Evolutionary conservation across 768 basidiomycete genomes (phyloP), one percentile per base, ranked within the genome.

Genomic region (Pisolithus marmoratus): DNA sequence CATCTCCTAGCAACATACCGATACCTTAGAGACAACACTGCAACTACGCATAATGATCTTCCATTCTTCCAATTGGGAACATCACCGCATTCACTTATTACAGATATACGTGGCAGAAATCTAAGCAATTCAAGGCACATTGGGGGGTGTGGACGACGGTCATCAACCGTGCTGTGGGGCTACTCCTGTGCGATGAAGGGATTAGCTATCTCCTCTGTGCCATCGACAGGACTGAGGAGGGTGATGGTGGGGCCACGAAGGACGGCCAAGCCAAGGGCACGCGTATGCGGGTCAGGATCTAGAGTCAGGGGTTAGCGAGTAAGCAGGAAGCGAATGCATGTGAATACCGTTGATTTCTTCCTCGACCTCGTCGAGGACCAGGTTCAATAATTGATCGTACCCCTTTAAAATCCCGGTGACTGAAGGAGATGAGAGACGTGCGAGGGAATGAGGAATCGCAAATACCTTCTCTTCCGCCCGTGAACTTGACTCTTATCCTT

Each of bases 161-260:
- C 3, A 34, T 34, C 34, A 34, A 15, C 9, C 8, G 8, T 17
- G 6, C 34, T 29, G 24, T 19, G 17, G 14, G 23, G 12, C 68
- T 49, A 85, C 61, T 90, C 88, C 63, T 85, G 84, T 4, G 79
- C 74, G 46, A 80, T 58, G 74, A 95, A 95, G 3, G 92, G 92
- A 68, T 95, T 94, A 14, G 86, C 84, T 50, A 95, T 94, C 67
- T 94, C 92, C 67, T 94, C 93, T 51, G 83, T 93, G 51, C 95
- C 95, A 58, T 98, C 95, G 12, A 94, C 88, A 3, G 95, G 95
- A 63, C 90, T 94, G 53, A 98, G 77, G 7, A 98, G 79, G 0
- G 92, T 94, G 63, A 98, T 87, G 52, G 94, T 95, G 1, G 95
- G 94, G 11, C 95, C 95, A 42, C 95, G 80, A 20, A 96, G 81